Evolutionary conservation across 2,329 filamentous ascomycete genomes (phyloP), one percentile per base, ranked within the genome.

Genomic region (Aspergillus sp.): DNA sequence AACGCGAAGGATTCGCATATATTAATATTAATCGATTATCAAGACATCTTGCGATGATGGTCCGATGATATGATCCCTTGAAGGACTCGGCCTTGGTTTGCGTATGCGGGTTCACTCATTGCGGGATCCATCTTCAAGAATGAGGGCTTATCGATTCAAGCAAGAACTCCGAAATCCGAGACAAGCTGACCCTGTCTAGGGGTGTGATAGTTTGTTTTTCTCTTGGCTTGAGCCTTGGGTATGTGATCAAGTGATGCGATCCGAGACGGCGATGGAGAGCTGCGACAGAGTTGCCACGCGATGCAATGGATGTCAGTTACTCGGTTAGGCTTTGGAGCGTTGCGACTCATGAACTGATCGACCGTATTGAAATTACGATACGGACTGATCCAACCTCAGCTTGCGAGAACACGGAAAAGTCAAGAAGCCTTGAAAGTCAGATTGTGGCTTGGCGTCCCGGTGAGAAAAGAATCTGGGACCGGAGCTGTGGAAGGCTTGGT

Each of bases 311-410:
- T 41, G 34, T 15, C 25, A 17, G 25, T n/a, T 13, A n/a, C 19
- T 19, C 19, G 17, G 48, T 38, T 34, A 49, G 47, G 25, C 54
- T 49, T 47, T 57, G 46, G 13, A 22, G 51, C 51, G 51, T 43
- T 25, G 17, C 51, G 22, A 54, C 25, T 54, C 31, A 22, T 19
- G n/a, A 30, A 53, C n/a, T 57, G 48, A 51, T 54, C 47, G 23
- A 25, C 47, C 17, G 23, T 43, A 51, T 48, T 28, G 34, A 45
- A 46, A 54, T 54, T 54, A 45, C 52, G 23, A 28, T 46, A 54
- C 25, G 38, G 52, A n/a, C 2, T 31, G 46, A 15, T 41, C 34
- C 11, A 15, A 7, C 25, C 25, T 28, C 25, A 41, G 15, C 9
- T 15, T 41, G 34, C 9, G 15, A 41, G 13, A 41, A 41, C 11